Evolutionary conservation across 2,329 filamentous ascomycete species (phyloP), one percentile per base, ranked within the genome.

Genomic region (Diaporthe humulicola): DNA sequence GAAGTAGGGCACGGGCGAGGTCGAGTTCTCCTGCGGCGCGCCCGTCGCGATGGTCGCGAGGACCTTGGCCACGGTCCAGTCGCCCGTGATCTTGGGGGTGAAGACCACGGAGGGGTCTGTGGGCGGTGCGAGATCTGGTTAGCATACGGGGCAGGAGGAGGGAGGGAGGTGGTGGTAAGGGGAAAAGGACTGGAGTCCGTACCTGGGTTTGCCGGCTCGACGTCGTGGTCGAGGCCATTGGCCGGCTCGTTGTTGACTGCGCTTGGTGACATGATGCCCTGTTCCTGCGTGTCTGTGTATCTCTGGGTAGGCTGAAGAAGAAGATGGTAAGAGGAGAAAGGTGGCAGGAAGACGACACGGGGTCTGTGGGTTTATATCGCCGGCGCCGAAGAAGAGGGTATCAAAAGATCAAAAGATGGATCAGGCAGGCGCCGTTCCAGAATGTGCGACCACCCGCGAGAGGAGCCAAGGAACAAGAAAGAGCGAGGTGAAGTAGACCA

Each of bases 1-100:
- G 85, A 99, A 98, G 87, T 98, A 98, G 45, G 95, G 91, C 15
- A 98, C 83, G 0, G 96, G 96, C 0, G 95, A 97, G 75, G 87
- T 84, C 10, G 93, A 89, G 73, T 90, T 87, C 78, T 92, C 88
- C 33, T 85, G 80, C 2, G 90, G 90, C n/a, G 88, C 89, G 75
- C 89, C 88, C 38, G 87, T 83, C 1, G 90, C 86, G 61, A 97
- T 88, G 3, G 90, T 89, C 15, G 89, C 87, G 38, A 97, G 87
- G 40, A 94, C 94, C 78, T 90, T 89, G 71, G 89, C 86, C 7
- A 91, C 89, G 0, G 86, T 84, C 90, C 90, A 92, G 57, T 85
- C 81, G 12, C 84, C 88, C 3, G 83, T 80, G 30, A 90, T 80
- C 74, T 86, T 80, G 48, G 85, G 82, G 10, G 81, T 82, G 4